Conservation (phyloP, 805 yeast species). For the Yamadazyma olivae region DNA sequence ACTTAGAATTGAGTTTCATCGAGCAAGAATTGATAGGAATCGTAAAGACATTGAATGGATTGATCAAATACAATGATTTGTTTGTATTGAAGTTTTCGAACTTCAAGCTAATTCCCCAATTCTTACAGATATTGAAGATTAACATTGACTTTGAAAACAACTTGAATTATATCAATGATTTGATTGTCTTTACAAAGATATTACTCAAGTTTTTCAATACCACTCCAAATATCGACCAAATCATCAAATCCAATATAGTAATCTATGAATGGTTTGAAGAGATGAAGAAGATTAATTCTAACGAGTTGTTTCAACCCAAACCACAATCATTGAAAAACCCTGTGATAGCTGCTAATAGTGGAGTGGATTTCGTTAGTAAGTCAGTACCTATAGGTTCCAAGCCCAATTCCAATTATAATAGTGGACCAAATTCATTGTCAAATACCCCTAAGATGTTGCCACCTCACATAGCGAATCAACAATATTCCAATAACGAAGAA, state of each 20-base stretch:
- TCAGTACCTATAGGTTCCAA: neutral
- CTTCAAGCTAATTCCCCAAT: conserved; percentile 29
- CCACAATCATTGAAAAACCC: neutral
- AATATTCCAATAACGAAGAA: neutral
- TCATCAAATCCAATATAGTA: conserved; percentile 10
- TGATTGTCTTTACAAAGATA: conserved; percentile 54
- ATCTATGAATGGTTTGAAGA: conserved; percentile 15
- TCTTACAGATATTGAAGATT: conserved; percentile 28
- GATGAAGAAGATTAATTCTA: conserved; percentile 6
- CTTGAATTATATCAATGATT: conserved; percentile 10
- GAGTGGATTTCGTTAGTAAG: neutral
- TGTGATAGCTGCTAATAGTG: neutral
- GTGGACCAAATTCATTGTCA: neutral
- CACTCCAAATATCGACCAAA: conserved; percentile 7
- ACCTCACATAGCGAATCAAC: conserved; percentile 1
- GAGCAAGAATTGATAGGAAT: conserved; percentile 17
- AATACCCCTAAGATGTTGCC: conserved; percentile 3
- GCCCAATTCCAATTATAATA: neutral
- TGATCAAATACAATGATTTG: conserved; percentile 7
- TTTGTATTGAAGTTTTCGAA: conserved; percentile 25
- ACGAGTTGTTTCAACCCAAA: conserved; percentile 3
- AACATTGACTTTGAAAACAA: conserved; percentile 19
- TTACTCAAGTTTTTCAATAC: conserved; percentile 41
- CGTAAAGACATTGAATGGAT: conserved; percentile 14
- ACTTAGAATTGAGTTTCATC: conserved; percentile 13